Evolutionary conservation across 139 green algal species (phyloP).

Genomic region (Pedinophyceae sp.): DNA sequence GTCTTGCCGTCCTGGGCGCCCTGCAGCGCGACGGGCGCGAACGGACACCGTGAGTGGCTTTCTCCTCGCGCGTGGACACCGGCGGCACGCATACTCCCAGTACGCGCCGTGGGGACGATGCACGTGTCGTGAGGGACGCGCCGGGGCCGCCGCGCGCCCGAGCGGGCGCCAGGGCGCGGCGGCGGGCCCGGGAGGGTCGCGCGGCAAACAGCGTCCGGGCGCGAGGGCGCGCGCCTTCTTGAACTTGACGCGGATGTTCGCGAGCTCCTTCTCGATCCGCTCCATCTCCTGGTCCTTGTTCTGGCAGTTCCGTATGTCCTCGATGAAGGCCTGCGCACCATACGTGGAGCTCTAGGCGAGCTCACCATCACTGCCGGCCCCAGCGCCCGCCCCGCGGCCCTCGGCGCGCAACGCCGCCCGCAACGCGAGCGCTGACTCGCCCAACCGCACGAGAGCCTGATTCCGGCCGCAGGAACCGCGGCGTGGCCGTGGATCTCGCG

Average conservation of each 20-base stretch:
- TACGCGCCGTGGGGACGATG: neutral
- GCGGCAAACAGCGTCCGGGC: conserved; percentile 17
- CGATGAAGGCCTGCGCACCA: conserved; percentile 69
- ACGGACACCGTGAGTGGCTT: neutral
- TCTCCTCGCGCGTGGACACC: neutral
- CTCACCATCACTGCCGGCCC: no score
- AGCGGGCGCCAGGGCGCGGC: neutral
- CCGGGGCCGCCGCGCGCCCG: neutral
- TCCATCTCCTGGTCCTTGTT: conserved; percentile 81
- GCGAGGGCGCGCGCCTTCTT: neutral
- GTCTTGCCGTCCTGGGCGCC: conserved; percentile 9
- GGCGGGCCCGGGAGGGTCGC: neutral
- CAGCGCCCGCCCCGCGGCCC: no score
- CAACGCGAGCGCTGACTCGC: neutral
- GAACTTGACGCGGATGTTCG: conserved; percentile 65
- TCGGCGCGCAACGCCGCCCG: neutral
- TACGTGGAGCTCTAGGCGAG: no score
- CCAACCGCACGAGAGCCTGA: neutral
- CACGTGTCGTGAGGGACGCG: neutral
- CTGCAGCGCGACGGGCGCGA: neutral
- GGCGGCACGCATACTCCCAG: no score
- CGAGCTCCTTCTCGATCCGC: conserved; percentile 93
- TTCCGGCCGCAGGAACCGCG: neutral
- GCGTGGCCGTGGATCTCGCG: neutral
- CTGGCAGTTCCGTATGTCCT: conserved; percentile 70